Percentiles rank a stretch among this genome's conserved stretches.
phyloP scores from a whole-genome alignment of 2,329 filamentous ascomycete species.

The Macrophomina phaseolina region DNA sequence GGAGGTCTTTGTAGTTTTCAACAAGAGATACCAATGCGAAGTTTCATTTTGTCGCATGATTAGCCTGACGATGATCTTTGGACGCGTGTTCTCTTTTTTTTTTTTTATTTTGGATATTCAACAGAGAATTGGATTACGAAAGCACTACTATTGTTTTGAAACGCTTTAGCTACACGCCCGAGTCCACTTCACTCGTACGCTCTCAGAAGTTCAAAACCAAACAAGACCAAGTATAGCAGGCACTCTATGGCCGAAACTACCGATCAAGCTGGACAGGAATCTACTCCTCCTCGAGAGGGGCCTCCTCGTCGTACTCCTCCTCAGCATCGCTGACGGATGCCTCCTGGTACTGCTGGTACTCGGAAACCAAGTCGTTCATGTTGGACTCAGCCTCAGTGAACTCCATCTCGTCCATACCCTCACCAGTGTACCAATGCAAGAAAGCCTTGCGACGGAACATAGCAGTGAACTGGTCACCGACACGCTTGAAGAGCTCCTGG shows the following conservation, averaged over 20 bases:
- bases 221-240: conserved; percentile 9
- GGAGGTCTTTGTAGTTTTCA: not conserved
- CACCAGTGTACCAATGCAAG: conserved; percentile 99
- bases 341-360: conserved; percentile 99
- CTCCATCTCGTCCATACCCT: conserved; percentile 99
- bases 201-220: conserved; percentile 22
- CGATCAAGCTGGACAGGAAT: conserved; percentile 11
- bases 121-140: conserved; percentile 22
- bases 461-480: conserved; percentile 98
- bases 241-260: conserved; percentile 1
- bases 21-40: conserved; percentile 21
- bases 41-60: not conserved
- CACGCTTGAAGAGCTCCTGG: conserved; percentile 99
- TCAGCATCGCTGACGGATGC: conserved; percentile 96
- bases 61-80: not conserved
- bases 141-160: conserved; percentile 26
- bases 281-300: conserved; percentile 71
- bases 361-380: conserved; percentile 99
- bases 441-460: conserved; percentile 99
- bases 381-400: conserved; percentile 99
- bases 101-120: not conserved
- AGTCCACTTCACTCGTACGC: conserved; percentile 20
- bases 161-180: conserved; percentile 24
- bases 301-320: conserved; percentile 92
- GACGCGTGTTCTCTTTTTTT: no score